Evolutionary conservation across 2,329 filamentous ascomycete genomes (phyloP).

Genomic region (Arthrinium phaeospermum): DNA sequence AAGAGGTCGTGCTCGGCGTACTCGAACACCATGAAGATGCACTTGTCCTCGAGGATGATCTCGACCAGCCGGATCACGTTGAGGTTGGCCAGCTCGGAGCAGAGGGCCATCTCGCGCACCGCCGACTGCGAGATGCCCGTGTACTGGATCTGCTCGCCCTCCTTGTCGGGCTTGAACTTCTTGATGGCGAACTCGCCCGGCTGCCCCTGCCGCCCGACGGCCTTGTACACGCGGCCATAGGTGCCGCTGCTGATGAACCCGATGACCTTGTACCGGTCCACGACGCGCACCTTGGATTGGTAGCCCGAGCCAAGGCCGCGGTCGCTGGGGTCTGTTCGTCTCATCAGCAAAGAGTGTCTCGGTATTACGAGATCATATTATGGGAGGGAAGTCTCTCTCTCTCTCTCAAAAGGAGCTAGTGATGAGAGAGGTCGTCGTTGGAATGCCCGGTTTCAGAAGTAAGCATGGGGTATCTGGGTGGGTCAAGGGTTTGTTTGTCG

Average conservation of each 20-base stretch:
- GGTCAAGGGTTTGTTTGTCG: constrained; percentile 6
- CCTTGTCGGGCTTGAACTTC: constrained; percentile 99
- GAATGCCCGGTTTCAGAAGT: constrained; percentile 12
- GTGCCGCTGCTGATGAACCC: constrained; percentile 98
- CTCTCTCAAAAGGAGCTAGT: neutral
- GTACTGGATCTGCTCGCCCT: constrained; percentile 92
- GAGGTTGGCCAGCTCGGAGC: constrained; percentile 84
- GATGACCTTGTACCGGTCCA: constrained; percentile 93
- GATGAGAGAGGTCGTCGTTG: neutral
- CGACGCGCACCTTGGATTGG: constrained; percentile 83
- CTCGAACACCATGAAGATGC: constrained; percentile 99
- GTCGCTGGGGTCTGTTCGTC: constrained; percentile 56
- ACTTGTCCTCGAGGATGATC: constrained; percentile 97
- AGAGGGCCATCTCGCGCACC: constrained; percentile 95
- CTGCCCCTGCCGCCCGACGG: constrained; percentile 74
- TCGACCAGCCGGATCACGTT: constrained; percentile 93
- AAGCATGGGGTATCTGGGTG: constrained; percentile 5
- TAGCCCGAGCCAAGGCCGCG: constrained; percentile 53
- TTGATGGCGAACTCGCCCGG: constrained; percentile 95
- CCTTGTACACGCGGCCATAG: constrained; percentile 98
- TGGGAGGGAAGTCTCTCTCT: neutral
- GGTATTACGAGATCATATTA: neutral
- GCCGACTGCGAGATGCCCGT: constrained; percentile 98
- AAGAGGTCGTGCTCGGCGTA: constrained; percentile 97
- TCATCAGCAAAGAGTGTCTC: neutral